Evolutionary conservation across 768 basidiomycete species (phyloP), one percentile per base, ranked within the genome.

Genomic region (Tephrocybe sp.): DNA sequence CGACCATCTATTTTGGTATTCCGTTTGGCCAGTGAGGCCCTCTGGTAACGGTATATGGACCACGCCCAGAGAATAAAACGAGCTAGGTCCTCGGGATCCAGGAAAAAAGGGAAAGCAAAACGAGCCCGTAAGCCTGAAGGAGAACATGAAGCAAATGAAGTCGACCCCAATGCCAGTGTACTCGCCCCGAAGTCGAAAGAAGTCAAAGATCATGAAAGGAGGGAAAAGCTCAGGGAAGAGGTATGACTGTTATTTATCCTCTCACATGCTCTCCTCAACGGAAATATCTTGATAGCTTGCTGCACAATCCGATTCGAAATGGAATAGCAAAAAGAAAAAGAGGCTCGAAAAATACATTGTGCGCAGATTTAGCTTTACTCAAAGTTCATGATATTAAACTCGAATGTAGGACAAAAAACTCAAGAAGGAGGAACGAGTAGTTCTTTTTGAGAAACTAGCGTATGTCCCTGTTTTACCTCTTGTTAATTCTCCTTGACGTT

Each of bases 281-380:
- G 43, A 52, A 33, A 38, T 50, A 18, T 52, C 51, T n/a, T n/a
- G 26, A 28, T 41, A 80, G 79, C 70, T 79, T 38, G 66, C 68
- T 28, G 66, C 70, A 24, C 79, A 85, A 65, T 77, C 83, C 8
- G 80, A 87, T 39, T 81, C 80, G 3, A 89, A 87, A 63, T 85
- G 90, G 76, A 88, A 81, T 38, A 80, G 72, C 51, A 94, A 94
- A 73, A 95, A 92, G 73, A 86, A 84, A 72, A 94, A 89, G 66
- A 74, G 91, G 46, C 71, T 98, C 4, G 95, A 98, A 56, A 91
- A 91, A 56, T 98, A 93, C 62, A 94, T 98, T 60, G 93, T 92
- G 50, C 61, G 86, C 70, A 18, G 9, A 36, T n/a, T 32, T 38
- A 3, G 10, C 46, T 42, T 14, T 37, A 7, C 14, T 25, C 17